A percentile compares a stretch with the other conserved stretches of the same genome.
Conservation (phyloP, 306 rosid genomes). For the Prunus mira region DNA sequence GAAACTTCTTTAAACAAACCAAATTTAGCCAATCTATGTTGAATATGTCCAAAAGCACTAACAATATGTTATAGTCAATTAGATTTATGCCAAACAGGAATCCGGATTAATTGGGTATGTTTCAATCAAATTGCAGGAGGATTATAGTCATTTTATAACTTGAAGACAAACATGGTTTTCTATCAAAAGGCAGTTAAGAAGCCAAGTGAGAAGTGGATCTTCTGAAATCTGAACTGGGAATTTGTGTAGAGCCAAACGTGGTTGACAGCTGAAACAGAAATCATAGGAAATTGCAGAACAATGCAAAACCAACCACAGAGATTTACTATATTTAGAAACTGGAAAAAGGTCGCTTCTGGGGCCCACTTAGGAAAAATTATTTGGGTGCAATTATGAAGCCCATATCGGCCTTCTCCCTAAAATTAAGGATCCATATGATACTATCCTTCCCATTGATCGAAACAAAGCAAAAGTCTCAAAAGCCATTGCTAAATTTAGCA, state of each 20-base stretch:
- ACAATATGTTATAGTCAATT: too few relatives aligned
- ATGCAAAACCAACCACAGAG: slow-evolving; percentile 11
- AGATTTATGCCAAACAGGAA: too few relatives aligned
- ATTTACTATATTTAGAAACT: slow-evolving; percentile 41
- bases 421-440: slow-evolving; percentile 19
- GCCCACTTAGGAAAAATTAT: slow-evolving; percentile 9
- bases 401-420: slow-evolving; percentile 20
- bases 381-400: slow-evolving; percentile 15
- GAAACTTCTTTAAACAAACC: too few relatives aligned
- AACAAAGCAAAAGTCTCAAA: neutral
- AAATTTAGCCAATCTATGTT: too few relatives aligned
- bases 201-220: neutral
- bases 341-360: slow-evolving; percentile 17
- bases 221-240: neutral
- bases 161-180: neutral
- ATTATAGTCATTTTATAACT: neutral
- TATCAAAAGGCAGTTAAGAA: neutral
- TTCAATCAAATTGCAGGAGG: too few relatives aligned
- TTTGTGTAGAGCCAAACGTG: slow-evolving; percentile 14
- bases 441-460: neutral
- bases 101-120: too few relatives aligned
- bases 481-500: slow-evolving; percentile 12
- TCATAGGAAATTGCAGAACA: slow-evolving; percentile 24
- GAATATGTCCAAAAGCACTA: too few relatives aligned
- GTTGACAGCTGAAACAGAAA: slow-evolving; percentile 23